Base-by-base conservation (phyloP, 805 yeast genomes). In the Tetrapisispora fleetii region DNA sequence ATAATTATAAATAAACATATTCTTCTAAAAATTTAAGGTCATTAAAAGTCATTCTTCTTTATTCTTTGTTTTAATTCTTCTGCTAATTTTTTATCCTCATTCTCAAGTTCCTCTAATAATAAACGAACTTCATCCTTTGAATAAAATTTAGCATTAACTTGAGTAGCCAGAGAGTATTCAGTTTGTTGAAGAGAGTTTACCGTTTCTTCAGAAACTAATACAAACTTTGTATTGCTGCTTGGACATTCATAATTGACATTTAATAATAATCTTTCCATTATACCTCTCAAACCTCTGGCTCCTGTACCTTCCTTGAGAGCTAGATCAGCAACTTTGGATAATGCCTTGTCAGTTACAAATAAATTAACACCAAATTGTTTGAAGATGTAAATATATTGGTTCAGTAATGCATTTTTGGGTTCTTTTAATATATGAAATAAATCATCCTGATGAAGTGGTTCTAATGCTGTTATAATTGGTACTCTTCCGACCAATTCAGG, bases 401-500 rank as follows among this genome's bases (percentile, higher is more conserved):
- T 66, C 32, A 79, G 54, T 14, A 79, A 54, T 1, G 83, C 77
- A 57, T 79, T 78, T 49, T 73, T 73, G 1, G 83, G 83, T 54
- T 77, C 80, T 11, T 68, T 71, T 38, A 79, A 57, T 37, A 79
- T 76, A n/a, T 74, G 66, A 37, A 68, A 68, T 21, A 79, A 58
- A 53, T 79, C 79, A 0, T 63, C 58, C 45, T 67, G 68, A 17
- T 73, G 63, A 37, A 79, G 60, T 4, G 78, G 73, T 41, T 71
- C 69, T 40, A 79, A 56, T 1, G 78, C 72, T 0, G 81, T 71
- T 3, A 78, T 67, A 2, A 77, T 66, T 1, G 84, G 83, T 11
- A 79, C 76, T 52, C 84, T 67, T 5, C 84, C 84, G 21, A 79
- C 67, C 4, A 79, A 59, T 56, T 79, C 84, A 0, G 84, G 83